These are phyloP conservation scores for Neoarthrinium moseri DNA, from an alignment of 2,329 filamentous ascomycete genomes.

Conservation along the genomic window DNA sequence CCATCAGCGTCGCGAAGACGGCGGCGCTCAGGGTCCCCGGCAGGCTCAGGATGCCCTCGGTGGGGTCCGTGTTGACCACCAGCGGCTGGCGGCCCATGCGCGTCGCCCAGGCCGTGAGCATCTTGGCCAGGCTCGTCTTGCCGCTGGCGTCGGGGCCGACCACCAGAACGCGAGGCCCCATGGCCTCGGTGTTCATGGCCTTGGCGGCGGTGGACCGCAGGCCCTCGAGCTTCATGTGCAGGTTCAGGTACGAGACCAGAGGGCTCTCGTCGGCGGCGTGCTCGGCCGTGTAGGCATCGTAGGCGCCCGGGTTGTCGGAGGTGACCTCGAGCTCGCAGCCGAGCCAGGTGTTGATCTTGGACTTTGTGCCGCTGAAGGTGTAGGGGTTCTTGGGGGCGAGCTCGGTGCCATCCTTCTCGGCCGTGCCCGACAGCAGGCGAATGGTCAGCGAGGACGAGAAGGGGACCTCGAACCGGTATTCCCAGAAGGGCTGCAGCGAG, in stretches of 20 bases:
- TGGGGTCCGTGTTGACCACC: constrained; percentile 81
- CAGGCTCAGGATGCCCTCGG: constrained; percentile 74
- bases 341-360: constrained; percentile 88
- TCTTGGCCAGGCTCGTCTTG: constrained; percentile 79
- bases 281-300: constrained; percentile 57
- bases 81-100: constrained; percentile 72
- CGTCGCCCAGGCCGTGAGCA: constrained; percentile 76
- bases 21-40: constrained; percentile 82
- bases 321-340: constrained; percentile 83
- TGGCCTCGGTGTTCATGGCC: constrained; percentile 23
- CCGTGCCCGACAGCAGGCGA: constrained; percentile 75
- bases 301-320: constrained; percentile 45
- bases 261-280: constrained; percentile 76
- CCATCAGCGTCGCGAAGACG: constrained; percentile 84
- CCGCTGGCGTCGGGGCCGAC: constrained; percentile 76
- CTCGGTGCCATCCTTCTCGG: constrained; percentile 94
- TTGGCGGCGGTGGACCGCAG: constrained; percentile 61
- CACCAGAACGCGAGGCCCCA: constrained; percentile 81
- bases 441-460: constrained; percentile 41
- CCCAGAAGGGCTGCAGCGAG: constrained; percentile 61
- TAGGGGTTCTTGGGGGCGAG: constrained; percentile 79
- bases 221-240: constrained; percentile 82
- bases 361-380: constrained; percentile 77
- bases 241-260: constrained; percentile 76
- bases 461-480: constrained; percentile 78